Base-by-base conservation (phyloP, 257 asterid species). In the Forsythia viridissima region DNA sequence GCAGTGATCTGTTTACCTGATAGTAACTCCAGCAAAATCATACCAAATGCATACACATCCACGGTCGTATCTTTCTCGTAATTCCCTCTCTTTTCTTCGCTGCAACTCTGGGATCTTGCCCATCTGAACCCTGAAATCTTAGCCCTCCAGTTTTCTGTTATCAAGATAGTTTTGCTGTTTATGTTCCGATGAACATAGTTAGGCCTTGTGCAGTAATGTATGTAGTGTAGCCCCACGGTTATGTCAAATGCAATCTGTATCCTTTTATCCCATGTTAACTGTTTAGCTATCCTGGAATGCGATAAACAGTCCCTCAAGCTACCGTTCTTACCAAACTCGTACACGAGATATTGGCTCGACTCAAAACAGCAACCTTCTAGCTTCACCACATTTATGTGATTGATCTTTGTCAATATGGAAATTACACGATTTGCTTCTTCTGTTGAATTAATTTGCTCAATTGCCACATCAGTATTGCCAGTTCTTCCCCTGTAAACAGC, bases 191-290 rank as follows among this genome's bases (percentile, higher is more conserved):
- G 86, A 40, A 83, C 65, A 55, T 83, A 83, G n/a, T 66, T 76
- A 8, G 84, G 86, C 67, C 70, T 72, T 67, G 82, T 83, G 79
- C 52, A 72, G 73, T 76, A 72, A 73, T 76, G 84, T 7, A 80
- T 51, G 77, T 79, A 83, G 76, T 83, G 81, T 9, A 83, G 65
- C 40, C 86, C 86, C 13, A 52, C 80, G 34, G 84, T 81, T 38
- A 83, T 38, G 65, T 83, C 86, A 65, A 68, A 66, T 13, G 73
- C 79, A 46, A 83, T 80, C n/a, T 79, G 79, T 12, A 70, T 57
- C 51, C 85, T 38, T 59, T 40, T 69, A 20, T 41, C 63, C 82
- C 80, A 82, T 10, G 74, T 82, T 42, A 82, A 21, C 76, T 73
- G 79, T 70, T 68, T 82, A 21, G 74, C 80, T 5, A 74, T 21